Evolutionary conservation across 2,329 filamentous ascomycete genomes (phyloP), one percentile per base, ranked within the genome.

Genomic region (Lecanicillium sp.): DNA sequence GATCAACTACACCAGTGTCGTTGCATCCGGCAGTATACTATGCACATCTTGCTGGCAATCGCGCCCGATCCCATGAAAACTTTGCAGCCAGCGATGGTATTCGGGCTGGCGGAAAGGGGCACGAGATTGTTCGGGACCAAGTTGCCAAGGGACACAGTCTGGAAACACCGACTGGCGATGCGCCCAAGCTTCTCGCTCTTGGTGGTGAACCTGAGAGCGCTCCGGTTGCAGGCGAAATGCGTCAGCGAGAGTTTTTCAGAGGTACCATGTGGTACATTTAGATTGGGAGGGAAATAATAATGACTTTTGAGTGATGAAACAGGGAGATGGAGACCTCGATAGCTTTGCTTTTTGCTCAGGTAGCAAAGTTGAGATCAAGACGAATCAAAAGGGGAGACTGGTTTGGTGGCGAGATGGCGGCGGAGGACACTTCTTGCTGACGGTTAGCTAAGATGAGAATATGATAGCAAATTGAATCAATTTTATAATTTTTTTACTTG

Each of bases 21-120:
- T 62, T 92, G 0, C 85, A 80, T 48, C 92, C 92, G 0, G 88
- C 92, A 0, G 83, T 96, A 1, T 98, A 98, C 70, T 98, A 98
- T 50, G 88, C 94, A 0, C 92, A 98, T 60, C 63, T 98, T 46
- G 88, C 89, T 25, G 83, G 87, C 8, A 78, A 79, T 42, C 85
- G 92, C 35, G 87, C 85, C 15, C 79, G 80, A 38, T 69, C 79
- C 4, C 92, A 98, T 47, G 80, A 90, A 51, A 58, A 68, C 42
- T 48, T 64, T 4, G 53, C 64, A 0, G 55, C 65, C 0, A 71
- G 66, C 13, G 62, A 66, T 12, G 62, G 72, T 51, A 55, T 65
- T 56, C 48, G 59, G 37, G 48, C 58, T 37, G 64, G 65, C 9
- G 58, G 64, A 31, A 69, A 71, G 49, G 66, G 62, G 2, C 60